Evolutionary conservation across 768 basidiomycete genomes (phyloP), one percentile per base, ranked within the genome.

Genomic region (Termitomyces bulborhizus): DNA sequence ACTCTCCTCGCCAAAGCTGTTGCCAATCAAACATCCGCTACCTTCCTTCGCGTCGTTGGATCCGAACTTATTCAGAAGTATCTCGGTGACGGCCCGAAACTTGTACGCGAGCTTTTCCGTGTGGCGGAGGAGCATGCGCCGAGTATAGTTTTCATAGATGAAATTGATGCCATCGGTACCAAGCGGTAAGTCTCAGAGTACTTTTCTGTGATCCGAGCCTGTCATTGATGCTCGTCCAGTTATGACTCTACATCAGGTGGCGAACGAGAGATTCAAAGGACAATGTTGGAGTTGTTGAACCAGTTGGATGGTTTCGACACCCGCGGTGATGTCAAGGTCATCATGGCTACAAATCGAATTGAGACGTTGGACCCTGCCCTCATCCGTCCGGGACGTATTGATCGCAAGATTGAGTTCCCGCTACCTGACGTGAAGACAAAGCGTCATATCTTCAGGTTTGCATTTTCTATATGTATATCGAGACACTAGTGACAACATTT

Each of bases 291-390:
- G 69, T 80, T 99, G 47, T 82, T 99, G 50, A 99, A 99, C 68
- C 97, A 99, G 71, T 80, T 99, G 40, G 97, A 99, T 64, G 97
- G 97, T n/a, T 98, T 99, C 70, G 97, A 99, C 68, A 94, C 94
- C 5, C 86, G 95, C 54, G 96, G 96, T n/a, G 97, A 98, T 67
- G 95, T 99, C 56, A 99, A 98, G 73, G 96, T 99, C 62, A 98
- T 99, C 69, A 98, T 98, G 97, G 97, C 97, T 12, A 99, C 97
- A 5, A 99, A 99, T 75, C 86, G 82, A 73, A 99, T 99, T 63
- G 96, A 98, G 69, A 86, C 93, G 3, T 82, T 99, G 29, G 97
- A 99, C 71, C 97, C 97, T 53, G 97, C 97, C 16, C 85, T 99
- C 57, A 97, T 99, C 65, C 90, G 97, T 50, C 97, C 97, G 5